These are phyloP conservation scores for Neospermospora avenae DNA, from an alignment of 2,329 filamentous ascomycete genomes.

Conservation along the genomic window DNA sequence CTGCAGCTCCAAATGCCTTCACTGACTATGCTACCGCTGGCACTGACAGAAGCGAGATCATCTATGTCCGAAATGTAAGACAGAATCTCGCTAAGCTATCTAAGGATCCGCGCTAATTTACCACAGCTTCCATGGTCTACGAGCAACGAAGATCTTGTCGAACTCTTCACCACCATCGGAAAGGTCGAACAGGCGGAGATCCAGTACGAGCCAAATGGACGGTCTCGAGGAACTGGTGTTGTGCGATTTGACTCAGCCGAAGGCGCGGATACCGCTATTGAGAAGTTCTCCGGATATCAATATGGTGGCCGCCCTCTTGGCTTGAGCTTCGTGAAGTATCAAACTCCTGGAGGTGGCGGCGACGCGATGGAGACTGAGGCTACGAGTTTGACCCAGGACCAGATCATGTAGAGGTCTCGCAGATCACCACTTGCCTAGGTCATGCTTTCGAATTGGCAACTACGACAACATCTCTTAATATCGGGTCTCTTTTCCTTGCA, in stretches of 20 bases:
- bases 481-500: slow-evolving; percentile 14
- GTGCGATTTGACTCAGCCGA: slow-evolving; percentile 83
- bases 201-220: slow-evolving; percentile 94
- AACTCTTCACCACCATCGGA: slow-evolving; percentile 95
- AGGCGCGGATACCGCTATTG: slow-evolving; percentile 88
- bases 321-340: slow-evolving; percentile 90
- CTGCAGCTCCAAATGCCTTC: slow-evolving; percentile 77
- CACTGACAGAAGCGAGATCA: slow-evolving; percentile 76
- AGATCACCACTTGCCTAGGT: neutral
- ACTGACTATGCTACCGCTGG: slow-evolving; percentile 88
- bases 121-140: slow-evolving; percentile 97
- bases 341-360: slow-evolving; percentile 57
- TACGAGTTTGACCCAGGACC: slow-evolving; percentile 84
- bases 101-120: slow-evolving; percentile 17
- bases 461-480: slow-evolving; percentile 4
- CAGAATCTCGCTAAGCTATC: neutral
- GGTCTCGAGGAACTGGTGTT: slow-evolving; percentile 93
- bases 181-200: slow-evolving; percentile 99
- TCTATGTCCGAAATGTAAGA: slow-evolving; percentile 96
- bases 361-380: slow-evolving; percentile 79
- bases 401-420: slow-evolving; percentile 73
- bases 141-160: slow-evolving; percentile 94
- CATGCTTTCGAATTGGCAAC: neutral
- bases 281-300: slow-evolving; percentile 96
- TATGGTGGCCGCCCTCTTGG: slow-evolving; percentile 94